These are phyloP conservation scores for Aegilops speltoides DNA, from an alignment of 176 grass and related monocot species.

Conservation along the genomic window DNA sequence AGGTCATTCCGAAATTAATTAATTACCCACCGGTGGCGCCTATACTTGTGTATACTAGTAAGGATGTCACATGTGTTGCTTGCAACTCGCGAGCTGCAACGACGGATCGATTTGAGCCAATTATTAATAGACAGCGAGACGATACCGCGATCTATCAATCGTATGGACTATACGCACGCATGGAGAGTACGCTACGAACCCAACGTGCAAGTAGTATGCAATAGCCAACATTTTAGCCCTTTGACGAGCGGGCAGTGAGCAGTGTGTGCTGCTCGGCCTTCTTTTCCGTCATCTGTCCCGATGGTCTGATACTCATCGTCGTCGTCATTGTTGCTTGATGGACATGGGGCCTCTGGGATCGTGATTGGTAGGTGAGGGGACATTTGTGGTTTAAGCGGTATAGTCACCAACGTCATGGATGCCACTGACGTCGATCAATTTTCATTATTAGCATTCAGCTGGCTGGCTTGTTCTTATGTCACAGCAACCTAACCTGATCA, in stretches of 20 bases:
- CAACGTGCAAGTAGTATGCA: no score
- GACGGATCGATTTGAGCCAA: no score
- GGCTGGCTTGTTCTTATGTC: constrained; percentile 37
- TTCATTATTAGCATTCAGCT: constrained; percentile 17
- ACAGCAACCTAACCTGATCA: constrained; percentile 36
- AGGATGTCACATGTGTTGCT: background rate
- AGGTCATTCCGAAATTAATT: background rate
- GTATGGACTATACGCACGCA: no score
- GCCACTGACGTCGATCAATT: background rate
- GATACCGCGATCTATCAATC: no score
- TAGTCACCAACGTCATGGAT: constrained; percentile 16
- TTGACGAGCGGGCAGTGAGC: background rate
- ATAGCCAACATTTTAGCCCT: background rate
- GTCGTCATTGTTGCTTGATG: background rate
- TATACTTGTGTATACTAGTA: no score
- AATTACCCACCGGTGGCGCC: background rate
- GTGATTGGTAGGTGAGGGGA: constrained; percentile 37
- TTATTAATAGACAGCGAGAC: no score
- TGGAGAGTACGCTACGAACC: no score
- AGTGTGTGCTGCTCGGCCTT: background rate
- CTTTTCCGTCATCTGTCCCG: background rate
- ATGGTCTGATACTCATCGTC: background rate
- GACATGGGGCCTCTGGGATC: constrained; percentile 11
- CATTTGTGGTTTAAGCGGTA: constrained; percentile 13
- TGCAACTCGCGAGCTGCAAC: no score